Evolutionary conservation across 148 eudicot species (phyloP), one percentile per base, ranked within the genome.

Genomic region (Salicornia ramosissima): DNA sequence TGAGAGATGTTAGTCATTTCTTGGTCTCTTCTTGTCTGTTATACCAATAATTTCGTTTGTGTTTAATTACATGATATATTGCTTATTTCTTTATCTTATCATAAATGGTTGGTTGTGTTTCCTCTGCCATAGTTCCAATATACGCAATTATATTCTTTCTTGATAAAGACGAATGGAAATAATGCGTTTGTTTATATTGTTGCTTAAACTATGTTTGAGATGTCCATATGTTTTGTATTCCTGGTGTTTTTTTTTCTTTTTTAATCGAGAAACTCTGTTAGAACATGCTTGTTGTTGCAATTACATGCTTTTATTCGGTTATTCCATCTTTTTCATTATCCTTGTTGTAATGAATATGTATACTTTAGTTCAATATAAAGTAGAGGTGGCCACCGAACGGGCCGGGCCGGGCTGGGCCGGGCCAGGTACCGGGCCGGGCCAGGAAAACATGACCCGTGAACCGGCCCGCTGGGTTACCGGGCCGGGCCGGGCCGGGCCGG

Each of bases 1-100:
- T 78, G 99, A 95, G 65, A 86, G 97, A 71, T 85, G 99, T 95
- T 85, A 88, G 68, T 69, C 31, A 6, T 67, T 49, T 75, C 49
- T n/a, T n/a, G n/a, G n/a, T n/a, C n/a, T n/a, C n/a, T n/a, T n/a
- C n/a, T 74, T 59, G 24, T 51, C 25, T 33, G 3, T n/a, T 39
- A n/a, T n/a, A n/a, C 22, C 56, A 36, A 1, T 33, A 60, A 36
- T 26, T 49, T 34, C 34, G 7, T 10, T 66, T 8, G 4, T 15
- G 19, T 46, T 43, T 36, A 52, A 36, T 50, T 15, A 5, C 22
- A 19, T 19, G 0, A 9, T 18, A 21, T 55, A 42, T 24, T 31
- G 6, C n/a, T 40, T 51, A 19, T 42, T 33, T 18, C 43, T 8
- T 34, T 30, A 45, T 4, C 57, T 22, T 30, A 36, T 24, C 50